Evolutionary conservation across 805 yeast genomes (phyloP).

Genomic region (Jamesozyma piceae): DNA sequence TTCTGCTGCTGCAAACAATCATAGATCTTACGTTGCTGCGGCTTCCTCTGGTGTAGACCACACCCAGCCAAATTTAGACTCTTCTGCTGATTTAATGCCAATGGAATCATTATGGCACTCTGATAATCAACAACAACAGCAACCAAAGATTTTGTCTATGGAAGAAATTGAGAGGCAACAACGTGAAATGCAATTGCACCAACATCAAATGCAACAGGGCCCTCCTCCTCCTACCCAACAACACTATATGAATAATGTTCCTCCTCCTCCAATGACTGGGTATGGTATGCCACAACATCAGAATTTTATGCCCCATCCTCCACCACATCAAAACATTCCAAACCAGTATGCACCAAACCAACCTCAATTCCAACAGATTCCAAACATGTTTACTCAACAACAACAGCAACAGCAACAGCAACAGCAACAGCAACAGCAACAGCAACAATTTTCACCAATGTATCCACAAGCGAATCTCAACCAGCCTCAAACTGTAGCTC

Average conservation of each 20-base stretch:
- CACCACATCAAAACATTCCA: too few species aligned
- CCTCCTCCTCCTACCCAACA: background rate
- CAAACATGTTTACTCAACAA: slow-evolving; percentile 1
- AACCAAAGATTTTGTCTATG: slow-evolving; percentile 45
- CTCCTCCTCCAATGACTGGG: slow-evolving; percentile 1
- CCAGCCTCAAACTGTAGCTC: slow-evolving; percentile 3
- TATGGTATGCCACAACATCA: background rate
- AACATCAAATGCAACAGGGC: background rate
- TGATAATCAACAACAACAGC: slow-evolving; percentile 7
- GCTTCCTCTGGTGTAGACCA: slow-evolving; percentile 18
- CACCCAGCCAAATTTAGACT: slow-evolving; percentile 9
- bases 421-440: slow-evolving; percentile 3
- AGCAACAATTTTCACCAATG: slow-evolving; percentile 5
- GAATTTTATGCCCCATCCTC: slow-evolving; percentile 1
- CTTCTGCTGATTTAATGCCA: slow-evolving; percentile 41
- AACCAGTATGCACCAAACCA: slow-evolving; percentile 2
- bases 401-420: slow-evolving; percentile 4
- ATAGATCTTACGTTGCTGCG: slow-evolving; percentile 13
- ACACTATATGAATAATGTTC: background rate
- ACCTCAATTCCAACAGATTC: slow-evolving; percentile 2
- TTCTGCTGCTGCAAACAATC: background rate
- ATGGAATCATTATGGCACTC: slow-evolving; percentile 60
- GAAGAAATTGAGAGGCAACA: slow-evolving; percentile 72
- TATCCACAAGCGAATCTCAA: slow-evolving; percentile 2
- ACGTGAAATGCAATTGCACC: slow-evolving; percentile 21